A percentile compares a stretch with the other conserved stretches of the same genome.
phyloP scores from a whole-genome alignment of 2,329 filamentous ascomycete species.

The Ceratocystis cubensis region DNA sequence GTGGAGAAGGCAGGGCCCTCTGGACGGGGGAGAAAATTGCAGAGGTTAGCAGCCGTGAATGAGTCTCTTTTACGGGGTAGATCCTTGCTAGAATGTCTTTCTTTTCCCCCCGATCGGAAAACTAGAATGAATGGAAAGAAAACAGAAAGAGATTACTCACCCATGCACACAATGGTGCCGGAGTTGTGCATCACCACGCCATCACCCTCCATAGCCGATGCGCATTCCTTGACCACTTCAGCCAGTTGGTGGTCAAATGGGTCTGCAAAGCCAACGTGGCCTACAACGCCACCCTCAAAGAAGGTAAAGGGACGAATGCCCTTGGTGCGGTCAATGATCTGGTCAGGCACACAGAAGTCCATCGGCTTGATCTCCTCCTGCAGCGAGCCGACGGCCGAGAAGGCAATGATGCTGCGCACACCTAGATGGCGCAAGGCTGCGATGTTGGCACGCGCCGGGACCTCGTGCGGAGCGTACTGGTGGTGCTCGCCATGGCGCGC shows the following conservation, averaged over 20 bases:
- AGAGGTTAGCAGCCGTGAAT: background rate
- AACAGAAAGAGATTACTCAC: slow-evolving; percentile 35
- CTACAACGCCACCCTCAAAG: slow-evolving; percentile 84
- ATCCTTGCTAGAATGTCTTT: background rate
- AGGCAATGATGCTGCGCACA: slow-evolving; percentile 82
- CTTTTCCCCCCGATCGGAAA: background rate
- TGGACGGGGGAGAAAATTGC: slow-evolving; percentile 26
- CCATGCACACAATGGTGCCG: slow-evolving; percentile 85
- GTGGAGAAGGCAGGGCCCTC: slow-evolving; percentile 98
- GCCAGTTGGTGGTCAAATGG: slow-evolving; percentile 76
- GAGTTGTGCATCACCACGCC: slow-evolving; percentile 72
- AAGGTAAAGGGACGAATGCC: slow-evolving; percentile 89
- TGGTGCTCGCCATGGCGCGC: slow-evolving; percentile 85
- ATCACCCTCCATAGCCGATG: slow-evolving; percentile 63
- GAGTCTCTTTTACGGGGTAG: too few relatives aligned
- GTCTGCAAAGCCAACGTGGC: slow-evolving; percentile 89
- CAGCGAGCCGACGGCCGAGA: slow-evolving; percentile 85
- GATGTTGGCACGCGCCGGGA: slow-evolving; percentile 91
- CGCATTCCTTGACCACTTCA: slow-evolving; percentile 64
- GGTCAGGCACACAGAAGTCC: slow-evolving; percentile 93
- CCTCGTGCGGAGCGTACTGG: slow-evolving; percentile 82
- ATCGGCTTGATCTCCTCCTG: slow-evolving; percentile 87
- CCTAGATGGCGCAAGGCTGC: slow-evolving; percentile 88
- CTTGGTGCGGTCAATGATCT: slow-evolving; percentile 96
- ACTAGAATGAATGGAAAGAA: slow-evolving; percentile 2